phyloP scores from a whole-genome alignment of 1,139 yeast genomes.

The Taiozyma sp. region DNA sequence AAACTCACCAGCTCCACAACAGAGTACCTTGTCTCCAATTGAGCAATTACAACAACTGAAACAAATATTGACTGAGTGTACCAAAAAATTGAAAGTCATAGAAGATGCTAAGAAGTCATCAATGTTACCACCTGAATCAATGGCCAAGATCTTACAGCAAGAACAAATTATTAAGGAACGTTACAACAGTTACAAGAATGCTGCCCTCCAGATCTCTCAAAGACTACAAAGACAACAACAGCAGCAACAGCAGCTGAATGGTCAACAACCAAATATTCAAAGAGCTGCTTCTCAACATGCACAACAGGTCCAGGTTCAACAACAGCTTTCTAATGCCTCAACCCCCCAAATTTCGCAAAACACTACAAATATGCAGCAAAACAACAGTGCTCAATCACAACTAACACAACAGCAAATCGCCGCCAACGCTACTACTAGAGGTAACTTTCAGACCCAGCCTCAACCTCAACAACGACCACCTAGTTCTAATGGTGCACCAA shows the following conservation, averaged over 20 bases:
- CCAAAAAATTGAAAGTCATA: constrained; percentile 34
- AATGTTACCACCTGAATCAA: constrained; percentile 27
- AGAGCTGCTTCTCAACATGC: not conserved
- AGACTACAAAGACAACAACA: constrained; percentile 18
- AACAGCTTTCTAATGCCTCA: constrained; percentile 7
- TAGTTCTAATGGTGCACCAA: not conserved
- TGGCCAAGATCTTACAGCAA: constrained; percentile 24
- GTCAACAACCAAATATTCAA: not conserved
- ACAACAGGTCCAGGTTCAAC: constrained; percentile 18
- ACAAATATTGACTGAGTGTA: constrained; percentile 35
- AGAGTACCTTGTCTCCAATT: constrained; percentile 12
- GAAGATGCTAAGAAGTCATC: constrained; percentile 32
- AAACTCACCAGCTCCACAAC: constrained; percentile 2
- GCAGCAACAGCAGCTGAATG: constrained; percentile 11
- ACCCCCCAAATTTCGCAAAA: constrained; percentile 1
- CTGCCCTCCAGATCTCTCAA: constrained; percentile 18
- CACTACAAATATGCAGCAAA: not conserved
- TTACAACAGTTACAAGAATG: constrained; percentile 18
- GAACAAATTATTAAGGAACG: constrained; percentile 24
- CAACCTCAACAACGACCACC: not conserved
- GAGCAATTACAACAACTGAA: constrained; percentile 30
- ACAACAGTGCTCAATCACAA: constrained; percentile 14
- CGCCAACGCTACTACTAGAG: constrained; percentile 1
- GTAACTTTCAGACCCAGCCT: not conserved
- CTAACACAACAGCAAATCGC: constrained; percentile 3